These are phyloP conservation scores for Durio zibethinus DNA, from an alignment of 345 rosid species.

Conservation along the genomic window DNA sequence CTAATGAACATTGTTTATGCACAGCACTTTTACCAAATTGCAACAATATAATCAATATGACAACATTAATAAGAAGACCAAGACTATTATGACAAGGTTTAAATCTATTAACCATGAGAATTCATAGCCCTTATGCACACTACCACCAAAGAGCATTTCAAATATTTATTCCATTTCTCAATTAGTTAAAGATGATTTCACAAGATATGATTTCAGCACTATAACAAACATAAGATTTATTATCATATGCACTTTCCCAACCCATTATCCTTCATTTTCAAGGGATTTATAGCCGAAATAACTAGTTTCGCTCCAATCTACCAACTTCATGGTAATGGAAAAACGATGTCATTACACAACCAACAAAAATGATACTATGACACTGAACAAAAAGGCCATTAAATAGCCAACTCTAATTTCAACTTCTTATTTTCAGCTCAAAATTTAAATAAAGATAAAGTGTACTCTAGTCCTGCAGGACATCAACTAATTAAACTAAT, in stretches of 20 bases:
- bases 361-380: neutral
- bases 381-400: neutral
- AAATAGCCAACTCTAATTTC: neutral
- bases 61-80: neutral
- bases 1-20: neutral
- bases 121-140: neutral
- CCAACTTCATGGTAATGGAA: neutral
- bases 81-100: neutral
- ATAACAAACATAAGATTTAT: neutral
- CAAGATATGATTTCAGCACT: neutral
- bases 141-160: neutral
- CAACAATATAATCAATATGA: neutral
- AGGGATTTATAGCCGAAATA: neutral
- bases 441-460: neutral
- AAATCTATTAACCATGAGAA: neutral
- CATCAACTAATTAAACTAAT: neutral
- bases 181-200: neutral
- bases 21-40: neutral
- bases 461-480: neutral
- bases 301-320: neutral
- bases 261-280: neutral
- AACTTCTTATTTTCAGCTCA: neutral
- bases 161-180: constrained; percentile 3
- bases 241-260: neutral
- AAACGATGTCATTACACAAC: neutral